Conservation (phyloP, 805 yeast genomes). For the Wickerhamiella dianesei region DNA sequence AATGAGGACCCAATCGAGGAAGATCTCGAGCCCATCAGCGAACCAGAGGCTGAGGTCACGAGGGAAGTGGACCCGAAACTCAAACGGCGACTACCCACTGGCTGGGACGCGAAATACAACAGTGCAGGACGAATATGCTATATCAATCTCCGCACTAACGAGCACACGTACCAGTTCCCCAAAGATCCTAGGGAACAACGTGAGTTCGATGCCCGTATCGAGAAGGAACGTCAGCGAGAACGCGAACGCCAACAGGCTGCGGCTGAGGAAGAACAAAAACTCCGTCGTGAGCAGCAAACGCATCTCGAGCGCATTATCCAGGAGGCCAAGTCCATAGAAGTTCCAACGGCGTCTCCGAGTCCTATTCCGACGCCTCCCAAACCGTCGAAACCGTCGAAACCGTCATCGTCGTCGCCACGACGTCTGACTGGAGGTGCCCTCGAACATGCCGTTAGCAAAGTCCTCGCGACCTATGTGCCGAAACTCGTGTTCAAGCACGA, state of each 20-base stretch:
- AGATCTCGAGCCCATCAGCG: too few relatives aligned
- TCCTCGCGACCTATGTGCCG: constrained; percentile 67
- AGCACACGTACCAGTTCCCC: constrained; percentile 53
- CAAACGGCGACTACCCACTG: constrained; percentile 34
- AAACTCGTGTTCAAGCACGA: constrained; percentile 58
- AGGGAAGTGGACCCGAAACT: not conserved
- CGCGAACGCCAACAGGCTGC: constrained; percentile 10
- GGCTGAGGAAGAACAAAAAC: constrained; percentile 13
- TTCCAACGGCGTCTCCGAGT: constrained; percentile 1
- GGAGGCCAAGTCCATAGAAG: constrained; percentile 11
- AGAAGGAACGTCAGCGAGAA: constrained; percentile 10
- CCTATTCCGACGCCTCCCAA: constrained; percentile 4
- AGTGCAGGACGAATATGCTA: constrained; percentile 36
- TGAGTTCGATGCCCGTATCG: constrained; percentile 7
- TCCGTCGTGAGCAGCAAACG: constrained; percentile 24
- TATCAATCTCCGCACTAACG: constrained; percentile 36
- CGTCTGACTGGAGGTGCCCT: not conserved
- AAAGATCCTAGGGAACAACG: constrained; percentile 19
- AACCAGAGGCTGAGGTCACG: constrained; percentile 1
- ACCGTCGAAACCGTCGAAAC: constrained; percentile 8
- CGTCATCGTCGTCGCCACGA: constrained; percentile 9
- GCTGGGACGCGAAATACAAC: constrained; percentile 52
- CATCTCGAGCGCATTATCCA: constrained; percentile 23
- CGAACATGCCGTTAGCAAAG: constrained; percentile 7
- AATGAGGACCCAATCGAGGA: constrained; percentile 16